Evolutionary conservation across 352 stramenopile genomes (phyloP).

Genomic region (Plasmopara viticola): DNA sequence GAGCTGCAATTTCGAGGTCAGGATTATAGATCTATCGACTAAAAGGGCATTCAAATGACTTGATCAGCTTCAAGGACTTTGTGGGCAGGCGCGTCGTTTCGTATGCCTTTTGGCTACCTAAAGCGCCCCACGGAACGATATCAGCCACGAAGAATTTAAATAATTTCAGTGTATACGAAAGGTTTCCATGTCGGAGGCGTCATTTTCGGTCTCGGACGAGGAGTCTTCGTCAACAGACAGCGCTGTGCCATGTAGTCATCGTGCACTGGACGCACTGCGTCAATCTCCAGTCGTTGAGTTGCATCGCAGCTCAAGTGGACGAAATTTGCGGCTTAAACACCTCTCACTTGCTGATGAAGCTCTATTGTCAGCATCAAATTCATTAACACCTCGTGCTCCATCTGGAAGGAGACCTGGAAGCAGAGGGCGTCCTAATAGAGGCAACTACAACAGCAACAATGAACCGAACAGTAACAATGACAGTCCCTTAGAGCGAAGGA

Average conservation of each 20-base stretch:
- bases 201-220: slow-evolving; percentile 6
- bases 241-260: slow-evolving; percentile 13
- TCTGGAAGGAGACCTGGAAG: slow-evolving; percentile 25
- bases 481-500: slow-evolving; percentile 32
- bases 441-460: slow-evolving; percentile 16
- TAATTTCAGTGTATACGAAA: slow-evolving; percentile 17
- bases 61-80: neutral
- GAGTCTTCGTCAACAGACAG: slow-evolving; percentile 5
- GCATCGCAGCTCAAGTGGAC: slow-evolving; percentile 45
- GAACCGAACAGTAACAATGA: slow-evolving; percentile 9
- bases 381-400: slow-evolving; percentile 38
- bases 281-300: slow-evolving; percentile 31
- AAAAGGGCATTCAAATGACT: slow-evolving; percentile 4
- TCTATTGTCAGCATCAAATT: slow-evolving; percentile 28
- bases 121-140: neutral
- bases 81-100: neutral
- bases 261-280: slow-evolving; percentile 19
- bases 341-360: slow-evolving; percentile 29
- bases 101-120: neutral
- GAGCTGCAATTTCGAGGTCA: neutral
- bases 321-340: slow-evolving; percentile 42
- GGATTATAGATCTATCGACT: neutral
- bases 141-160: slow-evolving; percentile 6
- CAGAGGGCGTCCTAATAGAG: slow-evolving; percentile 22
- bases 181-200: slow-evolving; percentile 11